Evolutionary conservation across 2,329 filamentous ascomycete species (phyloP).

Genomic region (Ophiostoma pallidulum): DNA sequence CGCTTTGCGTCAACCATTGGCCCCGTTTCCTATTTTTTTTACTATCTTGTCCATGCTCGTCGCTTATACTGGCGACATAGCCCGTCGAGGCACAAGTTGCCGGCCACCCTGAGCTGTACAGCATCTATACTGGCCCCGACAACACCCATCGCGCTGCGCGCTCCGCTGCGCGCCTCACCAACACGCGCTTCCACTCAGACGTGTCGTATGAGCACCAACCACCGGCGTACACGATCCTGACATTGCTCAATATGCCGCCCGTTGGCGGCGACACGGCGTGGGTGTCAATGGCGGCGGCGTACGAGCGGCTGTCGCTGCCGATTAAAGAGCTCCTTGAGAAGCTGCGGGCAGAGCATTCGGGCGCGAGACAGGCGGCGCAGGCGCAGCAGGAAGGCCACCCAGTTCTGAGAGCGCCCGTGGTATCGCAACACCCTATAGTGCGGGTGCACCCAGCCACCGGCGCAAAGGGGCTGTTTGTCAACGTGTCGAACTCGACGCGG

Average conservation of each 20-base stretch:
- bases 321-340: conserved; percentile 29
- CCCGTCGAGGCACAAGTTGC: conserved; percentile 34
- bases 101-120: conserved; percentile 34
- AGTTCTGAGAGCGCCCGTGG: conserved; percentile 38
- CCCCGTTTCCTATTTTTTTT: too few species aligned
- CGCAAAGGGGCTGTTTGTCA: conserved; percentile 75
- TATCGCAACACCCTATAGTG: conserved; percentile 66
- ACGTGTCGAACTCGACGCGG: conserved; percentile 47
- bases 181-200: conserved; percentile 32
- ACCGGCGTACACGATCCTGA: conserved; percentile 32
- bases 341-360: conserved; percentile 30
- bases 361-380: conserved; percentile 29
- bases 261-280: conserved; percentile 31
- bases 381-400: conserved; percentile 25
- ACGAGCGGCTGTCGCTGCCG: conserved; percentile 28
- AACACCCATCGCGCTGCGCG: conserved; percentile 32
- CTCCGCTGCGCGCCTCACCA: conserved; percentile 27
- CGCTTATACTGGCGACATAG: too few species aligned
- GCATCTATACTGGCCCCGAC: conserved; percentile 37
- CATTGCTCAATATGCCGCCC: conserved; percentile 23
- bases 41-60: too few species aligned
- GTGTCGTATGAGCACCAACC: conserved; percentile 34
- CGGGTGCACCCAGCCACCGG: conserved; percentile 72
- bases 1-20: background rate
- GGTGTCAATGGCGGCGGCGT: conserved; percentile 29